Percentiles rank a stretch among this genome's conserved stretches.
These are phyloP conservation scores for Talaromyces sp. DNA, from an alignment of 2,329 filamentous ascomycete genomes.

Conservation along the genomic window DNA sequence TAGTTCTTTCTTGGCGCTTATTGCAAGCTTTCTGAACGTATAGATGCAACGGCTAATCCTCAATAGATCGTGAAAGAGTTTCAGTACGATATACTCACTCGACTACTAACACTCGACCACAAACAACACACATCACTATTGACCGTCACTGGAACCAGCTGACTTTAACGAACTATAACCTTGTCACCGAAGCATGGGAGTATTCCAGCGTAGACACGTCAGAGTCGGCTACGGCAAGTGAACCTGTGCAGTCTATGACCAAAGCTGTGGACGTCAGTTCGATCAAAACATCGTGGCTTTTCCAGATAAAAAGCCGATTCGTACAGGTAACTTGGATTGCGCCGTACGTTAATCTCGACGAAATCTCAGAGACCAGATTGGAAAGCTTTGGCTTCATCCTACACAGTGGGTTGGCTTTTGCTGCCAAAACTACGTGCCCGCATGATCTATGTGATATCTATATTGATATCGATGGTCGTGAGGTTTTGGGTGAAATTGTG, in stretches of 20 bases:
- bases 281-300: not conserved
- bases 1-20: not conserved
- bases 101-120: not conserved
- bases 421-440: not conserved
- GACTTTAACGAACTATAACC: conserved; percentile 3
- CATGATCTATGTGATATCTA: conserved; percentile 15
- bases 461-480: conserved; percentile 16
- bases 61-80: conserved; percentile 14
- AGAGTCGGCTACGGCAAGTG: not conserved
- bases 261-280: not conserved
- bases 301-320: conserved; percentile 12
- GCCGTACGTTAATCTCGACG: conserved; percentile 8
- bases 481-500: conserved; percentile 6
- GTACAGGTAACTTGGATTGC: conserved; percentile 14
- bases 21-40: not conserved
- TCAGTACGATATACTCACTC: conserved; percentile 4
- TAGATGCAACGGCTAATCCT: not conserved
- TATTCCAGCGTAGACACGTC: conserved; percentile 2
- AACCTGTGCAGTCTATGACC: not conserved
- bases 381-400: conserved; percentile 12
- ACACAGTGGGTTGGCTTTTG: not conserved
- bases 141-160: conserved; percentile 12
- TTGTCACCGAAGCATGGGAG: conserved; percentile 7
- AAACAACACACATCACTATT: conserved; percentile 10
- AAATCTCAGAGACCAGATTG: not conserved